phyloP scores from a whole-genome alignment of 1,139 yeast genomes.

The Candida tetrigidarum region DNA sequence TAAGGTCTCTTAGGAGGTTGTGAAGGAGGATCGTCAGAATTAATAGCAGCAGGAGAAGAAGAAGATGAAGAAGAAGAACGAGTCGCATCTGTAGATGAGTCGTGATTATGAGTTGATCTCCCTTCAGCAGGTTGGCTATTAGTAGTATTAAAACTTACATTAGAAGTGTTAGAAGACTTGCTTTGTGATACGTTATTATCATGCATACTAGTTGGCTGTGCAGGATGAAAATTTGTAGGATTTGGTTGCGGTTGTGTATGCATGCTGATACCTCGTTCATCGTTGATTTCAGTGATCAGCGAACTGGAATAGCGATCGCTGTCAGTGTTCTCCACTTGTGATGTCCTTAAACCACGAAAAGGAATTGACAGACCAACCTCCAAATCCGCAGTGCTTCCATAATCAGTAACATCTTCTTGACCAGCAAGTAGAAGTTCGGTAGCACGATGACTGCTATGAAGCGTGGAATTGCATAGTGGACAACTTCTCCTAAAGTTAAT shows the following conservation, averaged over 20 bases:
- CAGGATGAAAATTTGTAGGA: no score
- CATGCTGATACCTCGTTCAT: neutral
- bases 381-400: slow-evolving; percentile 26
- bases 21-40: no score
- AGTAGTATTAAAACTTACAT: slow-evolving; percentile 12
- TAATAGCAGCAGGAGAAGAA: no score
- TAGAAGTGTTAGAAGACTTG: slow-evolving; percentile 6
- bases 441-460: slow-evolving; percentile 17
- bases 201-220: no score
- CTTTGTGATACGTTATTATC: slow-evolving; percentile 4
- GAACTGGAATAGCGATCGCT: slow-evolving; percentile 1
- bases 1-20: slow-evolving; percentile 13
- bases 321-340: slow-evolving; percentile 14
- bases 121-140: slow-evolving; percentile 9
- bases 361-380: slow-evolving; percentile 18
- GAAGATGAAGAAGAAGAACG: neutral
- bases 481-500: slow-evolving; percentile 49
- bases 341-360: slow-evolving; percentile 12
- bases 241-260: neutral
- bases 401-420: slow-evolving; percentile 18
- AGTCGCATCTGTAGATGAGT: neutral
- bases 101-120: neutral
- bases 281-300: neutral
- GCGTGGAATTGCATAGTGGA: slow-evolving; percentile 45
- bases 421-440: slow-evolving; percentile 24